Percentiles rank a stretch among this genome's conserved stretches.
phyloP scores from a whole-genome alignment of 1,139 yeast species.

The Saccharomyces hybrid region DNA sequence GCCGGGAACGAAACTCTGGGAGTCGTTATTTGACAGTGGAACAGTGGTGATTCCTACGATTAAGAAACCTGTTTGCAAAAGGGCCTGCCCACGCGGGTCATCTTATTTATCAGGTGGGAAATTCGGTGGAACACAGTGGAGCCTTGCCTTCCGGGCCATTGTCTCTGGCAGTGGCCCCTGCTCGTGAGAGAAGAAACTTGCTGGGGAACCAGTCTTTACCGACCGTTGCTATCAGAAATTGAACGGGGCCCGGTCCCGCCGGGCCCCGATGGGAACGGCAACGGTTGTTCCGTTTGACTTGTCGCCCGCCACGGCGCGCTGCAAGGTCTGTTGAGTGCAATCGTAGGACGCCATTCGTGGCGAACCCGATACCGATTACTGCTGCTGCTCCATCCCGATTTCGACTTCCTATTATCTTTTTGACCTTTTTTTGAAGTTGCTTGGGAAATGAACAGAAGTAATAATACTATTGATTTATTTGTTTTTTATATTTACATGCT shows the following conservation, averaged over 20 bases:
- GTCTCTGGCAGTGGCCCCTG: background rate
- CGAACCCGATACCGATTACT: constrained; percentile 34
- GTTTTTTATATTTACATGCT: constrained; percentile 6
- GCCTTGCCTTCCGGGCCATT: constrained; percentile 3
- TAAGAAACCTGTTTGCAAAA: constrained; percentile 20
- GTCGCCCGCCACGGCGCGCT: constrained; percentile 9
- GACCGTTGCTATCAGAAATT: constrained; percentile 21
- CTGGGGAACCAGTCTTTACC: constrained; percentile 21
- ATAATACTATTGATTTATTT: background rate
- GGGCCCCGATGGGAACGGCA: constrained; percentile 28
- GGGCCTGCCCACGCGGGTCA: background rate
- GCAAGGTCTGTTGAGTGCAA: constrained; percentile 34
- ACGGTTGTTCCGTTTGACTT: constrained; percentile 25
- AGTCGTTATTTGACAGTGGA: constrained; percentile 8
- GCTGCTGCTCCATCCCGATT: constrained; percentile 3
- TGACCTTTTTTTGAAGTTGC: constrained; percentile 4
- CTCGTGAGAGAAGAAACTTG: background rate
- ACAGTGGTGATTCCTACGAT: constrained; percentile 23
- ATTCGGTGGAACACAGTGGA: constrained; percentile 33
- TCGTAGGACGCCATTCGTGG: constrained; percentile 25
- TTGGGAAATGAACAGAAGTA: background rate
- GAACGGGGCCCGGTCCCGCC: constrained; percentile 12
- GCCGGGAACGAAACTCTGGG: constrained; percentile 7
- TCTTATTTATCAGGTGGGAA: constrained; percentile 30
- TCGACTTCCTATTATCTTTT: constrained; percentile 12